phyloP scores from a whole-genome alignment of 371 early-diverging fungal genomes.

The Mucor sp. region DNA sequence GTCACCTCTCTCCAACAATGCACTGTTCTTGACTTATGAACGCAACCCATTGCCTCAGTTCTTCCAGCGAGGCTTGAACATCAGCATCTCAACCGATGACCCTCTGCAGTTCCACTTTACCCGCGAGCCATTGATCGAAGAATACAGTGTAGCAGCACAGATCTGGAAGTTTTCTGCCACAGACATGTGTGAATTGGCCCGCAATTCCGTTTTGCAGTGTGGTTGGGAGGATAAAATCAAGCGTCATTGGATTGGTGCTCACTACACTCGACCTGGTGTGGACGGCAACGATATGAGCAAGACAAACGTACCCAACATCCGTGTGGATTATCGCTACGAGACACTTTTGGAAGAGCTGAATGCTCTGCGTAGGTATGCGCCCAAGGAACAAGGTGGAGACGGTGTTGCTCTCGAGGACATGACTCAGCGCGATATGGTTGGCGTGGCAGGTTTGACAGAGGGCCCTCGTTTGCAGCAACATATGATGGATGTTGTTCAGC shows the following conservation, averaged over 20 bases:
- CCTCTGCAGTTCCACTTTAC: slow-evolving; percentile 99
- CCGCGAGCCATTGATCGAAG: slow-evolving; percentile 98
- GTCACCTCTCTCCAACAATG: slow-evolving; percentile 99
- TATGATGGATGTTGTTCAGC: slow-evolving; percentile 13
- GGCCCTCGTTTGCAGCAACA: slow-evolving; percentile 29
- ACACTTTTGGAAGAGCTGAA: slow-evolving; percentile 85
- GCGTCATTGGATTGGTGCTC: slow-evolving; percentile 91
- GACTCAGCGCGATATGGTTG: slow-evolving; percentile 30
- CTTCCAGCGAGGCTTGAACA: slow-evolving; percentile 96
- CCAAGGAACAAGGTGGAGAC: background rate
- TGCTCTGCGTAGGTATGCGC: slow-evolving; percentile 49
- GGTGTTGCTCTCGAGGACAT: background rate
- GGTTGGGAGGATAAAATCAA: slow-evolving; percentile 94
- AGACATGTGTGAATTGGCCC: slow-evolving; percentile 98
- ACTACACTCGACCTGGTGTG: slow-evolving; percentile 77
- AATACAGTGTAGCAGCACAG: slow-evolving; percentile 98
- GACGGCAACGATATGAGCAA: slow-evolving; percentile 91
- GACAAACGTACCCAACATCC: slow-evolving; percentile 96
- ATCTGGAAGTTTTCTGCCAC: slow-evolving; percentile 95
- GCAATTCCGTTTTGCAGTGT: slow-evolving; percentile 94
- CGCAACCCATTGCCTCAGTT: slow-evolving; percentile 95
- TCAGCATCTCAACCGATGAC: slow-evolving; percentile 97
- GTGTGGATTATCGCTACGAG: slow-evolving; percentile 86
- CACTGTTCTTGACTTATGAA: slow-evolving; percentile 95
- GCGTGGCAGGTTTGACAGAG: slow-evolving; percentile 25